phyloP scores from a whole-genome alignment of 306 rosid species.

The Castanea mollissima region DNA sequence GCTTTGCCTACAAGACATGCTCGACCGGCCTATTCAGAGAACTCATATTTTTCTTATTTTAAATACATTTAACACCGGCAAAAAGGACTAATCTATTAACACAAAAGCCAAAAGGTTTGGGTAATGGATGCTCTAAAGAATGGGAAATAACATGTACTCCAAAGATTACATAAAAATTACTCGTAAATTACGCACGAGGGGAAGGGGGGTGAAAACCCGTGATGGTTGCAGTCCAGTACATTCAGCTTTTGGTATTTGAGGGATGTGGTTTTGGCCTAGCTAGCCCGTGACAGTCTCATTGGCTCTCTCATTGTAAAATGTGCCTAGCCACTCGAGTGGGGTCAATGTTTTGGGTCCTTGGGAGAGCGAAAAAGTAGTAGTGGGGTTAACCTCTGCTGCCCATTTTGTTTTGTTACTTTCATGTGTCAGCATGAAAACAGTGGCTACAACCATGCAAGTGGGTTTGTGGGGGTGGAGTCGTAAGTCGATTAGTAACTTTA shows the following conservation, averaged over 20 bases:
- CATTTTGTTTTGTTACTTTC: slow-evolving; percentile 59
- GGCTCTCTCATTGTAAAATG: slow-evolving; percentile 39
- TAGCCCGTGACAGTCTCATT: slow-evolving; percentile 23
- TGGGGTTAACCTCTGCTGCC: slow-evolving; percentile 23
- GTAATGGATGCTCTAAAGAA: too few species aligned
- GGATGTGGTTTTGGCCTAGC: not conserved
- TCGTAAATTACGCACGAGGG: too few species aligned
- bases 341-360: not conserved
- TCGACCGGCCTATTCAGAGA: too few species aligned
- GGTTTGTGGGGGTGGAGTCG: not conserved
- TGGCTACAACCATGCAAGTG: not conserved
- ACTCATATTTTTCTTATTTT: too few species aligned
- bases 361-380: too few species aligned
- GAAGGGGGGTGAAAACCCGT: slow-evolving; percentile 10
- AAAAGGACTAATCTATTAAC: too few species aligned
- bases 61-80: too few species aligned
- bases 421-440: slow-evolving; percentile 40
- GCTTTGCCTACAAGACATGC: too few species aligned
- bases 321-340: slow-evolving; percentile 30
- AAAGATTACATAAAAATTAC: too few species aligned
- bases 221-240: slow-evolving; percentile 24
- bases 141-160: too few species aligned
- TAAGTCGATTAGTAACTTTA: not conserved
- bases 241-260: slow-evolving; percentile 17
- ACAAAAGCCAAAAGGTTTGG: too few species aligned